Evolutionary conservation across 2,329 filamentous ascomycete genomes (phyloP).

Genomic region (Coniella lustricola): DNA sequence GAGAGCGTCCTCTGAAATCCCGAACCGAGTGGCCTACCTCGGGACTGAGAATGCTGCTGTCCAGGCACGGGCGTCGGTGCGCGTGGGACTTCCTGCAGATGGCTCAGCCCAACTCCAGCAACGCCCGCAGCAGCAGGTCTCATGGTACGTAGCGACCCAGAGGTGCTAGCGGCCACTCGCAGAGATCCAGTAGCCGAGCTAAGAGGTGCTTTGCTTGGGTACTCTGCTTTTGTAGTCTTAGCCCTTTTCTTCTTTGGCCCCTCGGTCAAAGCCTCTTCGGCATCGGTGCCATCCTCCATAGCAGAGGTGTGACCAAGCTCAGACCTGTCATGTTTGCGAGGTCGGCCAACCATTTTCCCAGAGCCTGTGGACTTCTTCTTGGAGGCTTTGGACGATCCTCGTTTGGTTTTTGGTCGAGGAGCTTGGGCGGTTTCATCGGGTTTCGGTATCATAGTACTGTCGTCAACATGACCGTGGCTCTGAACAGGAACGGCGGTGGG

Average conservation of each 20-base stretch:
- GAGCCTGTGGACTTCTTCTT: slow-evolving; percentile 33
- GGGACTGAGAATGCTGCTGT: slow-evolving; percentile 25
- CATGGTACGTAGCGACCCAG: slow-evolving; percentile 79
- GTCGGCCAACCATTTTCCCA: slow-evolving; percentile 49
- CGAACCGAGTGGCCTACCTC: slow-evolving; percentile 26
- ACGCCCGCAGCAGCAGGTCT: slow-evolving; percentile 55
- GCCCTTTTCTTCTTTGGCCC: slow-evolving; percentile 63
- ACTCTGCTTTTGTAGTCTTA: slow-evolving; percentile 66
- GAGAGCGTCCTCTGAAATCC: slow-evolving; percentile 53
- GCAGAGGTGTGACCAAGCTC: slow-evolving; percentile 63
- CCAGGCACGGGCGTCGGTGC: slow-evolving; percentile 70
- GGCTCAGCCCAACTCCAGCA: slow-evolving; percentile 31
- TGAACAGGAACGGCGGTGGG: slow-evolving; percentile 18
- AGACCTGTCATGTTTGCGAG: slow-evolving; percentile 42
- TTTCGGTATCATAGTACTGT: slow-evolving; percentile 19
- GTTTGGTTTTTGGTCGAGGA: slow-evolving; percentile 32
- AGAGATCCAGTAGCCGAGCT: slow-evolving; percentile 71
- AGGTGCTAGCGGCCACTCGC: slow-evolving; percentile 83
- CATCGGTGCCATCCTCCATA: slow-evolving; percentile 58
- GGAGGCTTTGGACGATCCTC: slow-evolving; percentile 55
- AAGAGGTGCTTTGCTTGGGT: slow-evolving; percentile 50
- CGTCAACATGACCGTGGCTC: slow-evolving; percentile 14
- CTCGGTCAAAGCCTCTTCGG: slow-evolving; percentile 49
- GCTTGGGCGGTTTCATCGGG: slow-evolving; percentile 22
- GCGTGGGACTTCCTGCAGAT: slow-evolving; percentile 66